Evolutionary conservation across 73 alveolate species (phyloP).

Genomic region (Paramecium tetraurelia): DNA sequence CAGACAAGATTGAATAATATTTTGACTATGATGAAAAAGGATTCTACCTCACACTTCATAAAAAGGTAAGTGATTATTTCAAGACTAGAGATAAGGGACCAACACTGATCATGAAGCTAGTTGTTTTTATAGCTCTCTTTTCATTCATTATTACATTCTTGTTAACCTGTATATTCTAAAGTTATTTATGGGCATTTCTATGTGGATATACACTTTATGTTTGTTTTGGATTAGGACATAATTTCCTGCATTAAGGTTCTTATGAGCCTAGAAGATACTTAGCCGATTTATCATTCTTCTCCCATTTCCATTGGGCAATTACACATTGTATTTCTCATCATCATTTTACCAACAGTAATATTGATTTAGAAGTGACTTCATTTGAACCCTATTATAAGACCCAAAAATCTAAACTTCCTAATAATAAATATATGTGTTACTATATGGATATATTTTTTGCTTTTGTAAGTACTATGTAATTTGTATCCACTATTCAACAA

Average conservation of each 20-base stretch:
- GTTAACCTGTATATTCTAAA: neutral
- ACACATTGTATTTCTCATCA: conserved; percentile 35
- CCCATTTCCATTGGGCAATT: conserved; percentile 22
- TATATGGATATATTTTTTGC: neutral
- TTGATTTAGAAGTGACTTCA: neutral
- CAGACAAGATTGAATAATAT: neutral
- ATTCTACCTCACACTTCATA: neutral
- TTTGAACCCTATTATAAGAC: neutral
- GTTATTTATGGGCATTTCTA: neutral
- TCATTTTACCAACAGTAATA: neutral
- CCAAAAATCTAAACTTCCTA: neutral
- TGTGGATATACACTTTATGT: conserved; percentile 10
- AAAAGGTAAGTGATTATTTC: neutral
- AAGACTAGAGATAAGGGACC: neutral
- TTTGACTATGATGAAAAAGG: neutral
- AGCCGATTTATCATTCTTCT: neutral
- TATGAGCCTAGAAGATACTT: neutral
- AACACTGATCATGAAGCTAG: neutral
- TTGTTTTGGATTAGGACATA: conserved; percentile 32
- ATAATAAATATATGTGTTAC: neutral
- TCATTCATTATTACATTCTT: neutral
- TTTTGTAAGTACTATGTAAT: neutral
- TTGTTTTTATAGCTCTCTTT: neutral
- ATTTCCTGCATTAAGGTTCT: neutral
- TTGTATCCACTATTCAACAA: neutral